Conservation (phyloP, 2,329 filamentous ascomycete species). For the Ceratocystis ficicola region DNA sequence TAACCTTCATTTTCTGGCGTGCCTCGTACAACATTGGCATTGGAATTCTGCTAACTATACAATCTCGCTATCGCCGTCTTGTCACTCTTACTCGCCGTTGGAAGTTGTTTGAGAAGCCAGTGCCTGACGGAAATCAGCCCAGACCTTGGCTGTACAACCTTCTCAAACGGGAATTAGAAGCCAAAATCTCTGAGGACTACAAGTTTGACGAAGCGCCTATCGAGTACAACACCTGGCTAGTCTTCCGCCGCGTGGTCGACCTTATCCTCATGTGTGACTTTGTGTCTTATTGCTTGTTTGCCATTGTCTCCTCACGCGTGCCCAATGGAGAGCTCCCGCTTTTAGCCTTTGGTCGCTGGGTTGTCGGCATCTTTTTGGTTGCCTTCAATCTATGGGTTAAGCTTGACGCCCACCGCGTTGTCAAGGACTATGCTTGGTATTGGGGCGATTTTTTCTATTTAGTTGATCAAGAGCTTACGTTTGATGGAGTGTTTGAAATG, state of each 20-base stretch:
- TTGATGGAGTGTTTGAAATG: constrained; percentile 98
- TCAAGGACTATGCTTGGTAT: constrained; percentile 99
- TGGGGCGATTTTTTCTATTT: constrained; percentile 99
- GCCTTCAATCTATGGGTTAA: constrained; percentile 98
- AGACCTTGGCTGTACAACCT: constrained; percentile 70
- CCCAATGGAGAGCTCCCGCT: constrained; percentile 59
- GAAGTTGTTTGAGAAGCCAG: constrained; percentile 72
- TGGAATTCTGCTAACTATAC: constrained; percentile 73
- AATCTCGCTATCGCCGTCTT: constrained; percentile 78
- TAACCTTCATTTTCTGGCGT: constrained; percentile 84
- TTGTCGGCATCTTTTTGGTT: constrained; percentile 62
- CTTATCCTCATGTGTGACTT: constrained; percentile 99
- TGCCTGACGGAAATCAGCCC: constrained; percentile 62
- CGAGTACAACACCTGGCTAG: constrained; percentile 98
- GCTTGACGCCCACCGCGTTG: constrained; percentile 89
- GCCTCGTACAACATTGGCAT: constrained; percentile 89
- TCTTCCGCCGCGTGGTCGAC: constrained; percentile 91
- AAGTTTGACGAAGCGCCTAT: constrained; percentile 83
- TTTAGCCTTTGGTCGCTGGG: constrained; percentile 65
- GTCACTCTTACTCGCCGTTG: constrained; percentile 79
- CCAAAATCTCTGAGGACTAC: constrained; percentile 90
- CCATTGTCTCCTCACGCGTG: constrained; percentile 68
- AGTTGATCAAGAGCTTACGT: constrained; percentile 93
- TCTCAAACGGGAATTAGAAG: constrained; percentile 80
- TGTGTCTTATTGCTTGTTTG: constrained; percentile 90